phyloP scores from a whole-genome alignment of 2,329 filamentous ascomycete species.

The Laburnicola sp. region DNA sequence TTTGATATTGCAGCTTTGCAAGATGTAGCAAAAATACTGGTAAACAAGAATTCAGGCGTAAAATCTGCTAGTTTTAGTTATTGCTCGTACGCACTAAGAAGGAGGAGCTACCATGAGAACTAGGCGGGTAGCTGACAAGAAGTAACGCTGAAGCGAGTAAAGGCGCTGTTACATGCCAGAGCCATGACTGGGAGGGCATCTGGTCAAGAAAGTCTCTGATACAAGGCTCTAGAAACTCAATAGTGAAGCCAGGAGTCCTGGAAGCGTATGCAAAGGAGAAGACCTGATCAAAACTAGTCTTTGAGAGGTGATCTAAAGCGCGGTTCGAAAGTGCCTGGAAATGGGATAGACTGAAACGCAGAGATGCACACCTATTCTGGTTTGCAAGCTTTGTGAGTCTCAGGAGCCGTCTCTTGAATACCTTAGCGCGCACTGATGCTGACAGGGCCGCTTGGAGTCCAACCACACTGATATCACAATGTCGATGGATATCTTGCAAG shows the following conservation, averaged over 20 bases:
- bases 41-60: conserved; percentile 13
- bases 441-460: conserved; percentile 3
- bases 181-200: conserved; percentile 26
- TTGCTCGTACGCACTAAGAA: not conserved
- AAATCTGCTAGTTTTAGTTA: conserved; percentile 8
- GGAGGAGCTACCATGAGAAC: conserved; percentile 22
- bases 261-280: conserved; percentile 23
- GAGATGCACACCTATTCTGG: not conserved
- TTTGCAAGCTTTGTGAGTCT: conserved; percentile 1
- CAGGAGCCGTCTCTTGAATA: conserved; percentile 7
- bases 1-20: conserved; percentile 10
- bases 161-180: conserved; percentile 25
- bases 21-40: conserved; percentile 6
- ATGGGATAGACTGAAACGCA: conserved; percentile 16
- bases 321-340: conserved; percentile 4
- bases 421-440: not conserved
- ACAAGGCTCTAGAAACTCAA: conserved; percentile 18
- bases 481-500: not conserved
- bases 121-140: conserved; percentile 27
- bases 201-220: conserved; percentile 23
- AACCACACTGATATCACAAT: conserved; percentile 8
- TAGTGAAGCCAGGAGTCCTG: conserved; percentile 19
- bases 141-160: conserved; percentile 30
- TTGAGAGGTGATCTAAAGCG: conserved; percentile 16
- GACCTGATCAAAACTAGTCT: not conserved